Evolutionary conservation across 495 filamentous ascomycete genomes (phyloP).

Genomic region (Lasiosphaeria miniovina): DNA sequence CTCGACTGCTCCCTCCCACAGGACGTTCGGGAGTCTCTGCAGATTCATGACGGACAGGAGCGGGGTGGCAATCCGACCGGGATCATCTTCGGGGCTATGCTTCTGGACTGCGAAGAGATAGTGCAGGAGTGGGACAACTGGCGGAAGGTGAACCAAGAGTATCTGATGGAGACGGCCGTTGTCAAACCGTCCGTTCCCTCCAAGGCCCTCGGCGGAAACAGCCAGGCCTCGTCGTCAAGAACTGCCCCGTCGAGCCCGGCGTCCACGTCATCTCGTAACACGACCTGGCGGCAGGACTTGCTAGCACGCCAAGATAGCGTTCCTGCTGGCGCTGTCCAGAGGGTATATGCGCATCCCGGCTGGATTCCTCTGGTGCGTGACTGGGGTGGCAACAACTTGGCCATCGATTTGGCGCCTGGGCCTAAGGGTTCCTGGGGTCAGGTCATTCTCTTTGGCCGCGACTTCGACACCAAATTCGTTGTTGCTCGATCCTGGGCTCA

Average conservation of each 20-base stretch:
- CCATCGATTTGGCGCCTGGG: constrained; percentile 89
- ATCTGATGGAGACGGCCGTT: constrained; percentile 57
- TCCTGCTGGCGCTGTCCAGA: constrained; percentile 80
- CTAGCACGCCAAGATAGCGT: constrained; percentile 83
- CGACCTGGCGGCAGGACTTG: constrained; percentile 81
- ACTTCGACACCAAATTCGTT: constrained; percentile 98
- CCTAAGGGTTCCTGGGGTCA: constrained; percentile 92
- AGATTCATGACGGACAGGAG: constrained; percentile 93
- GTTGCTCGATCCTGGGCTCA: constrained; percentile 88
- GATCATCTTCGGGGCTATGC: constrained; percentile 89
- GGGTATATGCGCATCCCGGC: constrained; percentile 87
- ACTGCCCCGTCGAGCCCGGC: constrained; percentile 32
- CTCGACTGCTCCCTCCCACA: constrained; percentile 91
- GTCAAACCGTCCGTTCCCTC: constrained; percentile 56
- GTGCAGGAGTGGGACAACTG: constrained; percentile 97
- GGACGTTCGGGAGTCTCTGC: constrained; percentile 89
- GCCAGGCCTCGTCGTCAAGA: constrained; percentile 50
- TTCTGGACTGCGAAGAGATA: constrained; percentile 97
- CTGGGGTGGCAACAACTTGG: constrained; percentile 97
- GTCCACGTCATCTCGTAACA: constrained; percentile 51
- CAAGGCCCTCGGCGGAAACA: constrained; percentile 64
- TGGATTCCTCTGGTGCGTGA: constrained; percentile 97
- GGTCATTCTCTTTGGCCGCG: constrained; percentile 91
- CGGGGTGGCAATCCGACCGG: constrained; percentile 87
- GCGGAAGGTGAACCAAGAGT: constrained; percentile 88